phyloP scores from a whole-genome alignment of 495 filamentous ascomycete species.

The Xylaria intraflava region DNA sequence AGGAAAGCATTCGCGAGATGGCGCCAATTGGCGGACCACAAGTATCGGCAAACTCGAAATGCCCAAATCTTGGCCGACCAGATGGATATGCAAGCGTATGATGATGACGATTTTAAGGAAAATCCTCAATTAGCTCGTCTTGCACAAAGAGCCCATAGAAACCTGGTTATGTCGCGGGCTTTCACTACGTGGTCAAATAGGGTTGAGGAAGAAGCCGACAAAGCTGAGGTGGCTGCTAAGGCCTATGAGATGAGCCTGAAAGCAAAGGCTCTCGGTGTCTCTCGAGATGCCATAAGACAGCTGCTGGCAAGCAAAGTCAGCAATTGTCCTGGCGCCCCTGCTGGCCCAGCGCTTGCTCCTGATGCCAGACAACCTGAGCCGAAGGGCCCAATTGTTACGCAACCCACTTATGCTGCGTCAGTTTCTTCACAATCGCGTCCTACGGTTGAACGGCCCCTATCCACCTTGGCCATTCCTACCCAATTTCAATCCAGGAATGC shows the following conservation, averaged over 20 bases:
- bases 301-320: neutral
- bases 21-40: slow-evolving; percentile 15
- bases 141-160: slow-evolving; percentile 54
- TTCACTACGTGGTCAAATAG: slow-evolving; percentile 68
- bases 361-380: neutral
- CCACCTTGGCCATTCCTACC: neutral
- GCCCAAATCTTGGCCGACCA: slow-evolving; percentile 58
- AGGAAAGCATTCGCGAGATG: slow-evolving; percentile 17
- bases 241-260: slow-evolving; percentile 25
- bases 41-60: slow-evolving; percentile 24
- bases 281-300: slow-evolving; percentile 1
- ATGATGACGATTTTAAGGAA: slow-evolving; percentile 8
- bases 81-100: slow-evolving; percentile 26
- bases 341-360: neutral
- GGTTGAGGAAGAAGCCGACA: slow-evolving; percentile 50
- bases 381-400: neutral
- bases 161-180: slow-evolving; percentile 62
- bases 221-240: slow-evolving; percentile 23
- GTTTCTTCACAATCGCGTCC: neutral
- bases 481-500: neutral
- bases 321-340: neutral
- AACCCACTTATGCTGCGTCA: neutral
- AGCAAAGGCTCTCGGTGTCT: slow-evolving; percentile 17
- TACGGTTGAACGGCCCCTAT: neutral
- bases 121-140: slow-evolving; percentile 36